A percentile compares a stretch with the other conserved stretches of the same genome.
phyloP scores from a whole-genome alignment of 257 asterid genomes.

The Nicotiana undulata region DNA sequence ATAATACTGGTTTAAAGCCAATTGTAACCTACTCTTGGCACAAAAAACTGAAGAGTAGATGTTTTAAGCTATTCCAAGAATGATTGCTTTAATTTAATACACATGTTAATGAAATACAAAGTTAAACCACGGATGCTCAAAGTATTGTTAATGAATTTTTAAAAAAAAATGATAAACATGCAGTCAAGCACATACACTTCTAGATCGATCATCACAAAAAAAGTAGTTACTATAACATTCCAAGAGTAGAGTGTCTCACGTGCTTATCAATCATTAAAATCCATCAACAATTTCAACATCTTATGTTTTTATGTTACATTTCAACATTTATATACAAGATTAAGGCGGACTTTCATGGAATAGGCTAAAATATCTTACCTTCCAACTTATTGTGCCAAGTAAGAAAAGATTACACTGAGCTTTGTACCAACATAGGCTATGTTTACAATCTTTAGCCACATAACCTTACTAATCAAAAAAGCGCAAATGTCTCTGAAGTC shows the following conservation, averaged over 20 bases:
- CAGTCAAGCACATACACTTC: background rate
- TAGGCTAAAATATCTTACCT: background rate
- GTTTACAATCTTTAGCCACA: background rate
- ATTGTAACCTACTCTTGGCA: too few species aligned
- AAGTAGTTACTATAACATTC: too few species aligned
- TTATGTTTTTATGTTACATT: background rate
- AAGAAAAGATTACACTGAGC: background rate
- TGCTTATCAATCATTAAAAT: too few species aligned
- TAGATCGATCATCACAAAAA: background rate
- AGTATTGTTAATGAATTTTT: background rate
- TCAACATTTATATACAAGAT: background rate
- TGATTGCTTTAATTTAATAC: too few species aligned
- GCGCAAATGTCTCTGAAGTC: background rate
- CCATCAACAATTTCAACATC: background rate
- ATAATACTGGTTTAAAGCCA: too few species aligned
- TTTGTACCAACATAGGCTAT: background rate
- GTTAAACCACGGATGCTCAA: too few species aligned
- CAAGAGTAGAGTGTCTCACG: too few species aligned
- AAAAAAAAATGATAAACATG: background rate
- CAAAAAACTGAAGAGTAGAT: too few species aligned
- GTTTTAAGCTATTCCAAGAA: too few species aligned
- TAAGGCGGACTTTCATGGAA: background rate
- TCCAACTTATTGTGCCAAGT: background rate
- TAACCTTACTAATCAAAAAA: background rate
- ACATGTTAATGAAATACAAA: too few species aligned